Evolutionary conservation across 208 protist species (phyloP), one percentile per base, ranked within the genome.

Genomic region (Leishmania braziliensis): DNA sequence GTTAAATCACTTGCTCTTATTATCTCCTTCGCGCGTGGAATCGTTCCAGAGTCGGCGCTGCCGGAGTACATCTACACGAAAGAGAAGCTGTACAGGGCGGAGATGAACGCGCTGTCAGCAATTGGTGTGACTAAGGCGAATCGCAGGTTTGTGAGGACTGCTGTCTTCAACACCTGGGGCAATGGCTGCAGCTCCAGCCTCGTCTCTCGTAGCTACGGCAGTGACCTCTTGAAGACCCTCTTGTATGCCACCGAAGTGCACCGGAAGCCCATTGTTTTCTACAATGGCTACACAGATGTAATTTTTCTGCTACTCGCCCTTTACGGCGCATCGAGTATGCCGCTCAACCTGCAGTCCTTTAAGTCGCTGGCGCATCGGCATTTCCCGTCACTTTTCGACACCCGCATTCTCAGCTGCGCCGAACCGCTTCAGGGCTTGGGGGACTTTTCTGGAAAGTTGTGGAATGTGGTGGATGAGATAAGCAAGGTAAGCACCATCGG

Each of bases 301-400:
- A 83, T 90, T 16, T 93, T 93, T 81, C 78, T 94, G 16, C 81
- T 88, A n/a, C 69, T 83, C 51, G 73, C 85, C 10, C 66, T 92
- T 46, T 84, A 84, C 65, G 77, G 84, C 39, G 74, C 85, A 8
- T 29, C 66, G 26, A 48, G 62, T 9, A 81, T 89, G 71, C 90
- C 90, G 33, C 8, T 56, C 10, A 83, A 83, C 6, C 29, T 89
- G 5, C 36, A 56, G 20, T 79, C 84, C 56, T 96, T 96, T 78
- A 94, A 96, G 79, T 46, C 39, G 0, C 1, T 81, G 62, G 78
- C 88, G 78, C 87, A 79, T 16, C 81, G 74, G 0, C 83, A 88
- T 51, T 92, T 96, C 72, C 92, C 92, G 0, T 70, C 79, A 16
- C 77, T 96, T 46, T 96, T 89, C 63, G 92, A 96, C 78, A 94